Conservation (phyloP, 2,329 filamentous ascomycete species). For the Claviceps sorghi region DNA sequence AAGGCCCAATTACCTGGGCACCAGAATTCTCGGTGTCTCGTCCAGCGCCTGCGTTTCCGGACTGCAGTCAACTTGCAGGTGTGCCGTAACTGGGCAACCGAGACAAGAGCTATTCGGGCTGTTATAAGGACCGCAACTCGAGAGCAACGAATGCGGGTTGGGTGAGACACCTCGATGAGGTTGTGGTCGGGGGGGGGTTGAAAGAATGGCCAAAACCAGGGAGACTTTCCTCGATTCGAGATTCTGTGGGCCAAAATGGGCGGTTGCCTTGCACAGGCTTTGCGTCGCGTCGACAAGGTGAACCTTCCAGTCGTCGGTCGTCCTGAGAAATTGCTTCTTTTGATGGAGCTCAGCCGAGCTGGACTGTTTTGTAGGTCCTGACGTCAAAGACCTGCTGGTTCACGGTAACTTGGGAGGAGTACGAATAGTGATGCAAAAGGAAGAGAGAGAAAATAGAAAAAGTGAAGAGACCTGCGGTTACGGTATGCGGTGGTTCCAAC, state of each 20-base stretch:
- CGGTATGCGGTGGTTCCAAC: neutral
- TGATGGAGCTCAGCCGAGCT: neutral
- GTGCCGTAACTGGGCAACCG: conserved; percentile 1
- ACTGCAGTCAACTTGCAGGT: neutral
- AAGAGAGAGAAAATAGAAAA: neutral
- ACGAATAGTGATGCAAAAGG: neutral
- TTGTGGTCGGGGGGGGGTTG: neutral
- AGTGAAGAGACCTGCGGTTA: neutral
- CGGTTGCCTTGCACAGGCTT: neutral
- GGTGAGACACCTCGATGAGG: neutral
- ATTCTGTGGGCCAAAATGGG: neutral
- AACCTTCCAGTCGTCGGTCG: neutral
- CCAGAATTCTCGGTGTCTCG: neutral
- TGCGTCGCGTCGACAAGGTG: neutral
- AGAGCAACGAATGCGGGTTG: neutral
- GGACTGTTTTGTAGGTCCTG: neutral
- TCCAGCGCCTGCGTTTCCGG: conserved; percentile 2
- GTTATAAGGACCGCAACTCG: neutral
- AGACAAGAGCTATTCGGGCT: neutral
- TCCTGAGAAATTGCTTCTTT: neutral
- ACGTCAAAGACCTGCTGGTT: neutral
- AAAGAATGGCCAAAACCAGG: neutral
- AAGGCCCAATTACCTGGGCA: neutral
- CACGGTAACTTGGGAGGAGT: neutral
- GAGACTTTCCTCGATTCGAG: neutral